These are phyloP conservation scores for Penicillium sp. DNA, from an alignment of 2,329 filamentous ascomycete species.

Conservation along the genomic window DNA sequence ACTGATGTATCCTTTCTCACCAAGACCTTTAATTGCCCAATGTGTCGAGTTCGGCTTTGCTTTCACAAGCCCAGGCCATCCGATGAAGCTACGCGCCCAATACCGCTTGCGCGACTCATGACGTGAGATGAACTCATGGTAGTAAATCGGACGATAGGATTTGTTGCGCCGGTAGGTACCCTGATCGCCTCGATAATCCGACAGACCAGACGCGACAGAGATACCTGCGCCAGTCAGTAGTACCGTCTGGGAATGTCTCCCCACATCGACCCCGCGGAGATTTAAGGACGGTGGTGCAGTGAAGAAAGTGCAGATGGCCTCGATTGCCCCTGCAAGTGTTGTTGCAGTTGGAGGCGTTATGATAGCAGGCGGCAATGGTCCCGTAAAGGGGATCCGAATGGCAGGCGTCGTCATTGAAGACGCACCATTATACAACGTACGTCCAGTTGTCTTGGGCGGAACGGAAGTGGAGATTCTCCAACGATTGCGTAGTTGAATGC, in stretches of 20 bases:
- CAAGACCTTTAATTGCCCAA: slow-evolving; percentile 64
- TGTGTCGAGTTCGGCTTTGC: slow-evolving; percentile 75
- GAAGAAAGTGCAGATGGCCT: slow-evolving; percentile 70
- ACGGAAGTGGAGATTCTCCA: slow-evolving; percentile 4
- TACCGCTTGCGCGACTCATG: slow-evolving; percentile 86
- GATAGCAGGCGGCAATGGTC: slow-evolving; percentile 64
- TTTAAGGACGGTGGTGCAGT: slow-evolving; percentile 48
- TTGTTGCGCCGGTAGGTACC: slow-evolving; percentile 91
- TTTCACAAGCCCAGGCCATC: slow-evolving; percentile 72
- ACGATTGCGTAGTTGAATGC: slow-evolving; percentile 8
- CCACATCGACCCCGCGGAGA: slow-evolving; percentile 38
- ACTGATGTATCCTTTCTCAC: slow-evolving; percentile 60
- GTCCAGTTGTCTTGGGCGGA: slow-evolving; percentile 8
- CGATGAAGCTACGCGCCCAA: slow-evolving; percentile 89
- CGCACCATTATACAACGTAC: slow-evolving; percentile 22
- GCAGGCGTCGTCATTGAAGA: slow-evolving; percentile 58
- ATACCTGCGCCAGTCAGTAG: slow-evolving; percentile 78
- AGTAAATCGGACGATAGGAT: slow-evolving; percentile 83
- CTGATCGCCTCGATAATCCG: slow-evolving; percentile 81
- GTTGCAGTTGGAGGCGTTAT: slow-evolving; percentile 65
- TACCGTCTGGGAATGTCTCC: slow-evolving; percentile 50
- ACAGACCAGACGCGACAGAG: slow-evolving; percentile 82
- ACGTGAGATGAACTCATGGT: slow-evolving; percentile 71
- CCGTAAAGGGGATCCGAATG: slow-evolving; percentile 84
- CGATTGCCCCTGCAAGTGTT: slow-evolving; percentile 62